Evolutionary conservation across 106 monocot genomes (phyloP).

Genomic region (Dactylorhiza incarnata): DNA sequence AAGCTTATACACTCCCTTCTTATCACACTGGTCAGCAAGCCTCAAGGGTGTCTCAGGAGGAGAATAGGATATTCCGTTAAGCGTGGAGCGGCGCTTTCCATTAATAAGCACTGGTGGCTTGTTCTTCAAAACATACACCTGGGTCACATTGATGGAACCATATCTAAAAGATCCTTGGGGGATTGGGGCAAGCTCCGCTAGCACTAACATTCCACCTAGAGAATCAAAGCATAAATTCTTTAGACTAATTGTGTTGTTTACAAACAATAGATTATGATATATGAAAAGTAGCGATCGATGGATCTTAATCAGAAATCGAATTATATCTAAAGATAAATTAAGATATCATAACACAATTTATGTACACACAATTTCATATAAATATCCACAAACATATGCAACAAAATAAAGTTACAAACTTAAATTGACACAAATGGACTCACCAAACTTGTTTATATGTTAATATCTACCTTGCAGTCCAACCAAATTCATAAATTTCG

Average conservation of each 20-base stretch:
- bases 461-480: background rate
- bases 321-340: background rate
- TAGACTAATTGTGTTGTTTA: background rate
- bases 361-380: too few relatives aligned
- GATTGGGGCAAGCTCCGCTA: slow-evolving; percentile 51
- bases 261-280: background rate
- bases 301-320: background rate
- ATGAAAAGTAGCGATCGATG: background rate
- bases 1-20: slow-evolving; percentile 53
- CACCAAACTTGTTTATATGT: background rate
- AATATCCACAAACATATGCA: too few relatives aligned
- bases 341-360: too few relatives aligned
- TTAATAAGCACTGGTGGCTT: slow-evolving; percentile 41
- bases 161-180: slow-evolving; percentile 56
- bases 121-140: slow-evolving; percentile 46
- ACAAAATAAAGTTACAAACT: background rate
- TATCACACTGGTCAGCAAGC: slow-evolving; percentile 49
- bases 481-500: background rate
- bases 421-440: background rate
- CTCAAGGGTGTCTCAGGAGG: slow-evolving; percentile 45
- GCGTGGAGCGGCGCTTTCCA: slow-evolving; percentile 49
- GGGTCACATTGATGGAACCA: slow-evolving; percentile 55
- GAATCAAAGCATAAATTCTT: background rate
- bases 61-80: slow-evolving; percentile 58
- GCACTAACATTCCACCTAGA: slow-evolving; percentile 42